Base-by-base conservation (phyloP, 148 eudicot species). In the Spergularia marina region DNA sequence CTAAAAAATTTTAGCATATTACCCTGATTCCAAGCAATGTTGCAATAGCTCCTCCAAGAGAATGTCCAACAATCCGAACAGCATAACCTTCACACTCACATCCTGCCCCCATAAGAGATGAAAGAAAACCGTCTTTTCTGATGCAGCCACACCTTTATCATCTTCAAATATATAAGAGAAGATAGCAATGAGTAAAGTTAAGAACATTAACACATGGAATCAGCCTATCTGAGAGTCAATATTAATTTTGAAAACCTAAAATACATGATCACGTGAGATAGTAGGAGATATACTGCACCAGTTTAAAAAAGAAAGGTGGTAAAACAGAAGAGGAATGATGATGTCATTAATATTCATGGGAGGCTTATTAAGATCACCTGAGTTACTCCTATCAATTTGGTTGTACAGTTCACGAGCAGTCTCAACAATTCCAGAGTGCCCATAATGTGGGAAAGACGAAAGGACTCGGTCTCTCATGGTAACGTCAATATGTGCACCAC, bases 1-100 rank as follows among this genome's bases (percentile, higher is more conserved):
- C n/a, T n/a, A n/a, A n/a, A n/a, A n/a, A n/a, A n/a, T n/a, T 21
- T 61, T 55, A 64, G 76, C 55, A 47, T 14, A 77, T 71, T 83
- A 91, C 97, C 91, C 82, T 82, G 53, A 89, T 39, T 61, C 91
- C 97, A 70, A 91, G 82, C 73, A 91, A 78, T 56, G 97, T 80
- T 14, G 87, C 90, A 76, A 91, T 89, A 81, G 97, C 85, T 76
- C 97, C 97, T 65, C 97, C 97, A 72, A 91, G 91, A 79, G 97
- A 91, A 79, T 91, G 93, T 57, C 97, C 97, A 44, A 91, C 97
- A 36, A 91, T 74, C 64, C 88, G 89, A 81, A 91, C 52, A 53
- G 75, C 78, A 76, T 91, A 91, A 44, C 97, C 93, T 21, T 91
- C 86, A 78, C 93, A 91, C 72, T 91, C 93, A 61, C 91, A 83